Base-by-base conservation (phyloP, 306 rosid genomes). In the Cucumis hystrix region DNA sequence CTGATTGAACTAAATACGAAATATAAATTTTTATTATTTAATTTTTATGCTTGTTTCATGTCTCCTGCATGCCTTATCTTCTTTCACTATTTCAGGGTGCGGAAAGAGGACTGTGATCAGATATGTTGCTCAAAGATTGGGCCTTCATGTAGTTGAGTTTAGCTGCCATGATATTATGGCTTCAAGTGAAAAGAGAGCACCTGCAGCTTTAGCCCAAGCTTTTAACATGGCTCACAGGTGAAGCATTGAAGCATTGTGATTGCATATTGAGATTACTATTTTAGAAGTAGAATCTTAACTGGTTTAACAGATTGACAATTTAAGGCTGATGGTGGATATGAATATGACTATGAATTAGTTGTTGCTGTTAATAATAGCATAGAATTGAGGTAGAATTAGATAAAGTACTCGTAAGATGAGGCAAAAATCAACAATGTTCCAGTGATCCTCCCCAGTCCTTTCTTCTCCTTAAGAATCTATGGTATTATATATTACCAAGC, bases 101-200 rank as follows among this genome's bases (percentile, higher is more conserved):
- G 99, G 99, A 82, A 92, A 92, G 90, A 91, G 99, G 83, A 92
- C 96, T 17, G 90, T 89, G 55, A 82, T 92, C 37, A 89, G 86
- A 84, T 86, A 95, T 80, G 91, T 95, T 85, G 96, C 97, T 85
- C 87, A 79, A 16, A 88, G 96, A 75, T 87, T 95, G 84, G 99
- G 97, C 77, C 78, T 92, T 85, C 97, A 92, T 80, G 93, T 95
- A 76, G 97, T 95, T 76, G 99, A 95, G 87, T 90, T 89, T 82
- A 92, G 85, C 83, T 92, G 99, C 80, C 93, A 90, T 78, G 89
- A 88, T 86, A 82, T 95, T 45, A 82, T 85, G 86, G 39, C 78
- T 5, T 86, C 86, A 14, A 78, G 92, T 59, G 96, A 92, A 47
- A 95, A 84, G 78, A 79, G 83, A 80, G 68, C 88, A 74, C 84